Conservation (phyloP, 2,329 filamentous ascomycete genomes). For the Hymenotorrendiella dingleyae region DNA sequence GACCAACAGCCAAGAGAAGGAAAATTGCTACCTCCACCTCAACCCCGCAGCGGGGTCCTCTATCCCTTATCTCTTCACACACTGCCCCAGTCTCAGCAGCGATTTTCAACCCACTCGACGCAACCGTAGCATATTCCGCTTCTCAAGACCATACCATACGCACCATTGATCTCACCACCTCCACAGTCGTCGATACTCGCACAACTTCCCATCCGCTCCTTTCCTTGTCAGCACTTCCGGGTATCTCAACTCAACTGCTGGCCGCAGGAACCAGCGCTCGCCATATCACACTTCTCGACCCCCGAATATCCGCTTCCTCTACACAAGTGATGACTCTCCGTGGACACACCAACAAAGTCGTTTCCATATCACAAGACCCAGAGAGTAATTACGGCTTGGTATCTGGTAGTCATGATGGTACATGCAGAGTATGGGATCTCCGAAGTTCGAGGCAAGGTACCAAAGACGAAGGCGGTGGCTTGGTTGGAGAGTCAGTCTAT, state of each 20-base stretch:
- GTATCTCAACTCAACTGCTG: constrained; percentile 45
- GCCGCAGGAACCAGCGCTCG: constrained; percentile 76
- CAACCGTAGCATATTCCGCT: constrained; percentile 83
- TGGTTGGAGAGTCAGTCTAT: constrained; percentile 69
- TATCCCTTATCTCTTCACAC: constrained; percentile 68
- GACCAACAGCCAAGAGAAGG: constrained; percentile 67
- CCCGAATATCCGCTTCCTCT: constrained; percentile 67
- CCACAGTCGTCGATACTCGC: constrained; percentile 70
- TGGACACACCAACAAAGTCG: constrained; percentile 74
- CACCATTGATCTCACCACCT: constrained; percentile 85
- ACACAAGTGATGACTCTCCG: constrained; percentile 86
- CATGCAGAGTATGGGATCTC: constrained; percentile 90
- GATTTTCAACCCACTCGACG: constrained; percentile 77
- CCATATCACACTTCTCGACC: constrained; percentile 90
- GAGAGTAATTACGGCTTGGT: constrained; percentile 74
- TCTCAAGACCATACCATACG: constrained; percentile 88
- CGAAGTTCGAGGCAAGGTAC: constrained; percentile 58
- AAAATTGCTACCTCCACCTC: constrained; percentile 52
- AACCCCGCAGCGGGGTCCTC: constrained; percentile 65
- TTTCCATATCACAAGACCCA: constrained; percentile 44
- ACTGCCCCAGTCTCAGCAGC: constrained; percentile 67
- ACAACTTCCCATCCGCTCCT: constrained; percentile 80
- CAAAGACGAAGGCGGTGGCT: constrained; percentile 51
- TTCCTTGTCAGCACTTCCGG: constrained; percentile 67
- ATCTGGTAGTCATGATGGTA: constrained; percentile 87